phyloP scores from a whole-genome alignment of 805 yeast species.

The Nakazawaea siamensis region DNA sequence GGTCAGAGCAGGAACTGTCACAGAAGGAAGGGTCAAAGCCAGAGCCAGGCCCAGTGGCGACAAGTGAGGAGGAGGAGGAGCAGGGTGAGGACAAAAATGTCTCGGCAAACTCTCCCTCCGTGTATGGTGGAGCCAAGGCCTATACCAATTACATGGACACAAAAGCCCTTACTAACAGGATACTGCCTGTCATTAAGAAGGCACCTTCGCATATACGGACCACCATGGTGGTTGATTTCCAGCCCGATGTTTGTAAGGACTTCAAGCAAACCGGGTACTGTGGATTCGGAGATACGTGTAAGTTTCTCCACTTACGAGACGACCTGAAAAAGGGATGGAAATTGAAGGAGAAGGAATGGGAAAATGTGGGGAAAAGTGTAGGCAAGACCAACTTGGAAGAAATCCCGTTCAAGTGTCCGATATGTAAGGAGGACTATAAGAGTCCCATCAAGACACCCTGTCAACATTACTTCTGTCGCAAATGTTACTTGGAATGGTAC shows the following conservation, averaged over 20 bases:
- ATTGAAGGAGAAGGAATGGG: constrained; percentile 67
- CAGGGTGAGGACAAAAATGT: no score
- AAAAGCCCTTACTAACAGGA: background rate
- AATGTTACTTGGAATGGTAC: constrained; percentile 44
- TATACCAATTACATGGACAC: background rate
- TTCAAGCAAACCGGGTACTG: constrained; percentile 87
- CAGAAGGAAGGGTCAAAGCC: background rate
- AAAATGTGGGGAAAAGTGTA: constrained; percentile 23
- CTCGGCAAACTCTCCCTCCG: no score
- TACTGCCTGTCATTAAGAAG: constrained; percentile 22
- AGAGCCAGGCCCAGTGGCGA: no score
- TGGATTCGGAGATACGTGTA: constrained; percentile 96
- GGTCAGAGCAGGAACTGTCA: no score
- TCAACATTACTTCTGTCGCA: constrained; percentile 55
- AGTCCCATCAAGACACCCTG: constrained; percentile 54
- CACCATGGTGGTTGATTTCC: constrained; percentile 74
- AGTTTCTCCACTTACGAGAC: constrained; percentile 85
- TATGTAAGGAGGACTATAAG: constrained; percentile 49
- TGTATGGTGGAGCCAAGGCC: background rate
- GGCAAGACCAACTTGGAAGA: constrained; percentile 15
- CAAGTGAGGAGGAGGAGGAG: constrained; percentile 4
- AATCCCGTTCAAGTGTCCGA: constrained; percentile 53
- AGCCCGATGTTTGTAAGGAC: constrained; percentile 92
- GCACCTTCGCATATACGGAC: constrained; percentile 43
- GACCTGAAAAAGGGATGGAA: constrained; percentile 70